Evolutionary conservation across 495 filamentous ascomycete genomes (phyloP), one percentile per base, ranked within the genome.

Genomic region (Emericellopsis terricola): DNA sequence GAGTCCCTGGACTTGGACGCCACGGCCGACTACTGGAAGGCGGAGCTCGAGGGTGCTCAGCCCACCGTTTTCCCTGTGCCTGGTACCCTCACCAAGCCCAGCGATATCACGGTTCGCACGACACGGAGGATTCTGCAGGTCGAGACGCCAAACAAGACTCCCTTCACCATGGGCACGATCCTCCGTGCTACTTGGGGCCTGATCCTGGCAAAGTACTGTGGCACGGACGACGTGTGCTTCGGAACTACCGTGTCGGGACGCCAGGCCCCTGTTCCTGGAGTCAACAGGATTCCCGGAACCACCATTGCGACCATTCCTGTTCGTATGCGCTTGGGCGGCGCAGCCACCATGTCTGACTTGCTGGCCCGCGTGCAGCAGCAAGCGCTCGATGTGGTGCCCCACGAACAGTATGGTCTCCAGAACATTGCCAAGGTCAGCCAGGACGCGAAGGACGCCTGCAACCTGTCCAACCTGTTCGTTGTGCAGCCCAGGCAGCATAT

Each of bases 251-350:
- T 65, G 17, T 59, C 54, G 29, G 69, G 69, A 17, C 52, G 71
- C 0, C 51, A 59, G 15, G 54, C 56, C 8, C 47, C 55, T 4
- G 41, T 73, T 1, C 38, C 46, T 3, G 65, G 60, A 14, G 45
- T 74, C n/a, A 50, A 50, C 11, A 48, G 55, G 14, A 62, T 71
- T 29, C 43, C 55, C 3, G 69, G 65, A 0, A 59, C 74, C 1
- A 54, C 71, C 2, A 64, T 78, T 30, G 60, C 71, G 14, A 76
- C 74, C 0, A 47, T 76, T 0, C 74, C 74, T 3, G 48, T 67
- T 8, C 57, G 71, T 1, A 47, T 56, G 3, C 34, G 29, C 2
- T 16, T 51, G 5, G 27, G 28, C 15, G 26, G 31, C 13, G 40
- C 34, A 3, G 33, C 31, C 24, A 19, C 28, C 14, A n/a, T 49